Evolutionary conservation across 441 rosid species (phyloP), one percentile per base, ranked within the genome.

Genomic region (Populus tomentosa): DNA sequence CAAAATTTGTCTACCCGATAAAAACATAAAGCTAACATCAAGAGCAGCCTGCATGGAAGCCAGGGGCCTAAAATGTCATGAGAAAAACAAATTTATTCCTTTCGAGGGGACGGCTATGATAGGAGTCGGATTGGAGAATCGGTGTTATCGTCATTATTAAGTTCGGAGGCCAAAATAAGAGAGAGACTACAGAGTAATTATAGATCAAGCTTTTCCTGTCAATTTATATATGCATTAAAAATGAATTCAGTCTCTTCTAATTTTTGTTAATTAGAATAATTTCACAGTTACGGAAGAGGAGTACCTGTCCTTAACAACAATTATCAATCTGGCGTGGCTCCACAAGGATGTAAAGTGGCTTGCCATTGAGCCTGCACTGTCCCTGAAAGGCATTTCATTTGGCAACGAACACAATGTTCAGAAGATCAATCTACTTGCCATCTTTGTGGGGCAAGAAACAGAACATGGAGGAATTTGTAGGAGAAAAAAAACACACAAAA

Each of bases 271-370:
- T 28, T 11, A 62, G 10, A 8, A 69, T 28, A 28, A 28, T 28
- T 28, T 75, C 28, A 10, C 13, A 73, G 16, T 21, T 2, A 70
- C 0, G 21, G 42, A 28, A 36, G 24, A 67, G 6, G 28, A 24
- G 11, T 83, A 85, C 90, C 88, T 53, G n/a, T 53, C n/a, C 8
- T 83, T 79, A 83, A 74, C 75, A 85, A 70, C 86, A 85, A 16
- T 83, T 81, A 72, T 90, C 94, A 38, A 87, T 20, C 68, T 84
- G 83, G n/a, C 95, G 91, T 10, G 98, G 98, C 89, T 91, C 98
- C 72, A 95, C 98, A 14, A 95, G 94, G 78, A 95, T 89, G 71
- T 93, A 95, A 21, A 95, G 92, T 10, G 98, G 94, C 86, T 90
- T 95, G 56, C 98, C 98, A 40, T 90, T 83, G 75, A 95, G 94